Conservation (phyloP, 305 asterid species). For the Withania somnifera region DNA sequence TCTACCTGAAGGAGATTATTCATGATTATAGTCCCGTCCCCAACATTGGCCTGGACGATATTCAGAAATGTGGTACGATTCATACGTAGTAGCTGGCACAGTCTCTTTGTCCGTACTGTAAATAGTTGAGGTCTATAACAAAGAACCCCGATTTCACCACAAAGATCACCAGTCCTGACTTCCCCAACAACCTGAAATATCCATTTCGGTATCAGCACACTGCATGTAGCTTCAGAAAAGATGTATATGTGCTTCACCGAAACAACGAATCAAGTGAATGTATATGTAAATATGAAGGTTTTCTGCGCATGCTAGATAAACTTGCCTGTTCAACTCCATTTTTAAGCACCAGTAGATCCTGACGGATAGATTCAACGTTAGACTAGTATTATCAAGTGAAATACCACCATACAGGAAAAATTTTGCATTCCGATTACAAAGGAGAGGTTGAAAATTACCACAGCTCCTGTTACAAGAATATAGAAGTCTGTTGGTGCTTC, state of each 20-base stretch:
- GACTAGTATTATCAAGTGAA: not conserved
- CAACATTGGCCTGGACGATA: slow-evolving; percentile 82
- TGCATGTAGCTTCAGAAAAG: not conserved
- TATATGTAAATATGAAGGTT: not conserved
- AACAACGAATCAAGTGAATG: not conserved
- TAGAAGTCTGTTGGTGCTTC: slow-evolving; percentile 87
- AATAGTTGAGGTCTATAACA: slow-evolving; percentile 90
- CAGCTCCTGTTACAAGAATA: slow-evolving; percentile 68
- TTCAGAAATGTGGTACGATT: slow-evolving; percentile 72
- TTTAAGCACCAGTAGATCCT: slow-evolving; percentile 61
- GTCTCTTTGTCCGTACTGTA: slow-evolving; percentile 74
- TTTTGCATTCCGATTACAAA: not conserved
- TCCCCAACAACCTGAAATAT: slow-evolving; percentile 60
- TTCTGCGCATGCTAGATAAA: not conserved
- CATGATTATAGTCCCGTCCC: slow-evolving; percentile 82
- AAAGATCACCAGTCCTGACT: slow-evolving; percentile 66
- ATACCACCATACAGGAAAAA: not conserved
- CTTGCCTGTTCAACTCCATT: slow-evolving; percentile 54
- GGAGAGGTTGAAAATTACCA: slow-evolving; percentile 32
- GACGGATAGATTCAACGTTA: slow-evolving; percentile 14
- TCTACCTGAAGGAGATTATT: slow-evolving; percentile 82
- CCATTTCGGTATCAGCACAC: not conserved
- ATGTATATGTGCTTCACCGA: not conserved
- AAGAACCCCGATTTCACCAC: slow-evolving; percentile 90
- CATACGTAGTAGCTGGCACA: slow-evolving; percentile 70